Evolutionary conservation across 306 rosid species (phyloP).

Genomic region (Pterocarpus macrocarpus): DNA sequence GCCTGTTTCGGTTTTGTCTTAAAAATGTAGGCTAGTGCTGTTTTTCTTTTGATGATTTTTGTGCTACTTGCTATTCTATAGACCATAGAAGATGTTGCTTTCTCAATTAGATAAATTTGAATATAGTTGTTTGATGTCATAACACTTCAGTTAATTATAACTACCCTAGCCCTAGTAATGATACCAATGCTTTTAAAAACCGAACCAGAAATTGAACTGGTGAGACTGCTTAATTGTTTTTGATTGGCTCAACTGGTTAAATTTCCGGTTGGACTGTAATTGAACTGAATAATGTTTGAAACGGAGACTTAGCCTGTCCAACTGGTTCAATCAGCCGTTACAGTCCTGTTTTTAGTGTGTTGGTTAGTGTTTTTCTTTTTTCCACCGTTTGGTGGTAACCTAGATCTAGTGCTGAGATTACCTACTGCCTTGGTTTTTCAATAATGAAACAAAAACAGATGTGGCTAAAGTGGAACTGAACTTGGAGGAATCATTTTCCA

Average conservation of each 20-base stretch:
- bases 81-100: not conserved
- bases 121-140: not conserved
- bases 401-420: not conserved
- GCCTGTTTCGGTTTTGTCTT: not conserved
- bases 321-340: not conserved
- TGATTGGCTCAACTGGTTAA: not conserved
- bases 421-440: not conserved
- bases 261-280: not conserved
- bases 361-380: not conserved
- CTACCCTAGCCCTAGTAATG: not conserved
- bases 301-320: not conserved
- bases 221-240: not conserved
- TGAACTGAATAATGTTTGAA: not conserved
- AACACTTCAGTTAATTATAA: not conserved
- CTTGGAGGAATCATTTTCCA: slow-evolving; percentile 71
- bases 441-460: slow-evolving; percentile 57
- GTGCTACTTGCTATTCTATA: not conserved
- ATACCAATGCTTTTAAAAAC: too few relatives aligned
- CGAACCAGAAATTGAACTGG: not conserved
- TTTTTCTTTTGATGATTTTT: not conserved
- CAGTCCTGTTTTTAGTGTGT: not conserved
- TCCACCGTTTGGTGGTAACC: not conserved
- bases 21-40: not conserved
- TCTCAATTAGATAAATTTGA: not conserved
- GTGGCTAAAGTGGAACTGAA: slow-evolving; percentile 69